Base-by-base conservation (phyloP, 2,329 filamentous ascomycete species). In the Pseudocercospora macadamiae region DNA sequence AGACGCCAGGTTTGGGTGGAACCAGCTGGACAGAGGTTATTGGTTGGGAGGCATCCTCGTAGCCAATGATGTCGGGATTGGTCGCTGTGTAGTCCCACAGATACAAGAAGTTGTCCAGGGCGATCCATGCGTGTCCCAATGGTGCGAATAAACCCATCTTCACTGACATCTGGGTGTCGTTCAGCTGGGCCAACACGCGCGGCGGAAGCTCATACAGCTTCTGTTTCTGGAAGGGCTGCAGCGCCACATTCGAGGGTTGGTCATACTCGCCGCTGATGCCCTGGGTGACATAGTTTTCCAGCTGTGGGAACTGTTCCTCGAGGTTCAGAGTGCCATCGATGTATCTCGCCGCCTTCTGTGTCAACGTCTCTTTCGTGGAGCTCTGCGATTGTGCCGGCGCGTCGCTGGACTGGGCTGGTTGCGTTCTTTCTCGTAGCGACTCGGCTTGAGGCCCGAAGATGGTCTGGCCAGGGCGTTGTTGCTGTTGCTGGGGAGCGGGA, bases 51-150 rank as follows among this genome's bases (percentile, higher is more conserved):
- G 93, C 89, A 67, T 96, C 92, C 73, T 97, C 93, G 70, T 90
- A 97, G 16, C 93, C 93, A 65, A 96, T 89, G 39, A 97, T 82
- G 72, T 96, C 90, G 4, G 93, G 91, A 66, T 93, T 91, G n/a
- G 90, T 87, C 72, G 91, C 85, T 5, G 92, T 96, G 74, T 97
- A 99, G 76, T 99, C 93, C 96, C 96, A 99, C 14, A 99, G 82
- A 73, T 97, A 99, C 44, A 99, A 82, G 62, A 91, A 90, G 77
- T 96, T 97, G 78, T 99, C 95, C 72, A 99, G 95, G 21, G 90
- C 86, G 55, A 96, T 90, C 90, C 93, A 99, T 26, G 93, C 95
- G 75, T 97, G 92, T 70, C 93, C 93, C 70, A 99, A 83, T 75
- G 96, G 90, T 16, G 95, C 90, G 75, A 99, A 97, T 30, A 99